A percentile compares a stretch with the other conserved stretches of the same genome.
Conservation (phyloP, 805 yeast species). For the Ogataea saltuana region DNA sequence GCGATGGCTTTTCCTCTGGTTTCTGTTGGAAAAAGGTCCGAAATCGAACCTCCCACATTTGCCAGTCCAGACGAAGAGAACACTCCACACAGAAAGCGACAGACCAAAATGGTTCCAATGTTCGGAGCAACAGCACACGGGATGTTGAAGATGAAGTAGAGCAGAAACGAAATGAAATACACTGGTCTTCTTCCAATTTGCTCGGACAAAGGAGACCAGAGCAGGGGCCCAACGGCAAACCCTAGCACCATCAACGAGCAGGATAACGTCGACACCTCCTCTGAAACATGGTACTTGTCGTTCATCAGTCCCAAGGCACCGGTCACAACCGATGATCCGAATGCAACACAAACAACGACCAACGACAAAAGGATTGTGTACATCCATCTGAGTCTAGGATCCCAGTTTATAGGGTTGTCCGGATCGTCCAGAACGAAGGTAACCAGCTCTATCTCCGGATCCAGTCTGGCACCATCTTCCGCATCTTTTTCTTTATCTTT, state of each 20-base stretch:
- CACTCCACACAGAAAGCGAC: conserved; percentile 87
- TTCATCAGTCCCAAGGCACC: conserved; percentile 75
- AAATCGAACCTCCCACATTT: conserved; percentile 87
- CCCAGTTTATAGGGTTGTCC: conserved; percentile 90
- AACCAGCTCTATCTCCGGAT: conserved; percentile 78
- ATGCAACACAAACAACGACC: conserved; percentile 86
- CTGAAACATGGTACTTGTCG: conserved; percentile 66
- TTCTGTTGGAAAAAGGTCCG: conserved; percentile 81
- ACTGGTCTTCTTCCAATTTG: conserved; percentile 84
- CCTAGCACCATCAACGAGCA: conserved; percentile 90
- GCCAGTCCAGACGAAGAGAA: conserved; percentile 81
- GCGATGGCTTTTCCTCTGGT: conserved; percentile 90
- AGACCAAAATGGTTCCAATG: conserved; percentile 75
- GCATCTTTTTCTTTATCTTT: conserved; percentile 22
- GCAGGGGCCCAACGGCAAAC: conserved; percentile 79
- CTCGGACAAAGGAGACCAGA: conserved; percentile 90
- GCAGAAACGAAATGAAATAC: conserved; percentile 70
- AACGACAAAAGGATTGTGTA: conserved; percentile 70
- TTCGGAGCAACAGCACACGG: conserved; percentile 86
- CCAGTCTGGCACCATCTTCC: conserved; percentile 39
- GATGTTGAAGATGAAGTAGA: conserved; percentile 77
- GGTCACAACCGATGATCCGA: conserved; percentile 88
- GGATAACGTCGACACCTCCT: conserved; percentile 76
- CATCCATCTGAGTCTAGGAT: conserved; percentile 50
- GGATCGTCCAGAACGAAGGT: conserved; percentile 81